A percentile compares a stretch with the other conserved stretches of the same genome.
These are phyloP conservation scores for Plantago elongata DNA, from an alignment of 257 asterid genomes.

Conservation along the genomic window DNA sequence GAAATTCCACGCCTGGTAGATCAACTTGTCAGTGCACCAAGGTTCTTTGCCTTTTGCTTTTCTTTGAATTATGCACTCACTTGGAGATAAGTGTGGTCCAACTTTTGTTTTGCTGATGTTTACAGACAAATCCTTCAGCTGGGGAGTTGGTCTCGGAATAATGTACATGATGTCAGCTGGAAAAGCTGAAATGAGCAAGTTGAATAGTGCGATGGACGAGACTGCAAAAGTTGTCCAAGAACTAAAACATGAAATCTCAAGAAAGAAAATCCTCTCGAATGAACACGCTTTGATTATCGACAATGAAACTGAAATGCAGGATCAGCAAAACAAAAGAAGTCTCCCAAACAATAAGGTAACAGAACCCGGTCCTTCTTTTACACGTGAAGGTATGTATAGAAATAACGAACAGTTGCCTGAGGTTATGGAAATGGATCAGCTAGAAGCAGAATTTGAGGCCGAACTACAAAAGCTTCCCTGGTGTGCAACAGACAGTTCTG, in stretches of 20 bases:
- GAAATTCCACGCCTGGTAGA: too few relatives aligned
- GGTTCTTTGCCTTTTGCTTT: too few relatives aligned
- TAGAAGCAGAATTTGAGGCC: conserved; percentile 47
- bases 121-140: conserved; percentile 57
- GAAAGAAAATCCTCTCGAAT: conserved; percentile 27
- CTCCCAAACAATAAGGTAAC: conserved; percentile 14
- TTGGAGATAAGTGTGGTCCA: background rate
- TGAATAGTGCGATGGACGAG: conserved; percentile 53
- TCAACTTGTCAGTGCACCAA: too few relatives aligned
- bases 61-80: too few relatives aligned
- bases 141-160: conserved; percentile 69
- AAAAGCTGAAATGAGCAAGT: conserved; percentile 47
- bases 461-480: conserved; percentile 54
- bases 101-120: background rate
- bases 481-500: conserved; percentile 26
- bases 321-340: conserved; percentile 11
- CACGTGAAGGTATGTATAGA: conserved; percentile 33
- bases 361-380: conserved; percentile 10
- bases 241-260: conserved; percentile 51
- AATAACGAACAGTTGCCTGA: conserved; percentile 40
- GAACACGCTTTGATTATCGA: conserved; percentile 15
- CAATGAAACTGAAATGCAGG: conserved; percentile 14
- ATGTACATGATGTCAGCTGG: conserved; percentile 82
- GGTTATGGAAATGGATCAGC: conserved; percentile 46
- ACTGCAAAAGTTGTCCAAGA: conserved; percentile 57